These are phyloP conservation scores for Neurospora sp. DNA, from an alignment of 495 filamentous ascomycete species.

Conservation along the genomic window DNA sequence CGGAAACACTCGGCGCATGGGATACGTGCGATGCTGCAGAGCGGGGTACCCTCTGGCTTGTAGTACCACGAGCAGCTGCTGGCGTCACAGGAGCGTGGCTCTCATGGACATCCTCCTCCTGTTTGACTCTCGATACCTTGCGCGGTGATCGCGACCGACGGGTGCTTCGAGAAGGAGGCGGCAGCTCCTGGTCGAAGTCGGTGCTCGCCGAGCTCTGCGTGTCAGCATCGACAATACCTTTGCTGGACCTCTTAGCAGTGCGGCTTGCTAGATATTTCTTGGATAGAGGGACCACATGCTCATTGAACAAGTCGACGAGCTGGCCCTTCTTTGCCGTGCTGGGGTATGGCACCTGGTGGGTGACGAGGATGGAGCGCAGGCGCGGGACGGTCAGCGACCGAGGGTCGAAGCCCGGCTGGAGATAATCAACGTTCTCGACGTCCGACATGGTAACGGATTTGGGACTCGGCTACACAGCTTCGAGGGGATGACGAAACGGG, in stretches of 20 bases:
- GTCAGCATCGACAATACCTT: conserved; percentile 74
- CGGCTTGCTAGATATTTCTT: conserved; percentile 62
- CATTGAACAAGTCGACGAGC: conserved; percentile 72
- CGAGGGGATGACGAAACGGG: neutral
- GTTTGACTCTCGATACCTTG: conserved; percentile 36
- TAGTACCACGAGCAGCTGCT: conserved; percentile 28
- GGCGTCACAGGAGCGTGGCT: conserved; percentile 21
- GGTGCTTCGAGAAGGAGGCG: conserved; percentile 22
- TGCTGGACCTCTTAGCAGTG: conserved; percentile 68
- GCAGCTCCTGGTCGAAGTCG: conserved; percentile 31
- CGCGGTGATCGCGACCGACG: conserved; percentile 34
- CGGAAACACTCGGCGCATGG: conserved; percentile 31
- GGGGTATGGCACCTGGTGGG: conserved; percentile 74
- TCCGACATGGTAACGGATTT: conserved; percentile 42
- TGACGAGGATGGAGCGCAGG: conserved; percentile 79
- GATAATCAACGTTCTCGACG: conserved; percentile 64
- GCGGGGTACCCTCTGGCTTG: conserved; percentile 41
- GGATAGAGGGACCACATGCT: conserved; percentile 67
- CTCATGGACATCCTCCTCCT: conserved; percentile 35
- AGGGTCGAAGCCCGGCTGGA: conserved; percentile 77
- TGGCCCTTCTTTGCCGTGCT: conserved; percentile 76
- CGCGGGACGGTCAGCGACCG: conserved; percentile 70
- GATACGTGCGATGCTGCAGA: conserved; percentile 25
- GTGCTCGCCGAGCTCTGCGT: conserved; percentile 33
- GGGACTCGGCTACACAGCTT: neutral